Percentiles rank a stretch among this genome's conserved stretches.
These are phyloP conservation scores for Hypoxylon sp. DNA, from an alignment of 2,329 filamentous ascomycete genomes.

Conservation along the genomic window DNA sequence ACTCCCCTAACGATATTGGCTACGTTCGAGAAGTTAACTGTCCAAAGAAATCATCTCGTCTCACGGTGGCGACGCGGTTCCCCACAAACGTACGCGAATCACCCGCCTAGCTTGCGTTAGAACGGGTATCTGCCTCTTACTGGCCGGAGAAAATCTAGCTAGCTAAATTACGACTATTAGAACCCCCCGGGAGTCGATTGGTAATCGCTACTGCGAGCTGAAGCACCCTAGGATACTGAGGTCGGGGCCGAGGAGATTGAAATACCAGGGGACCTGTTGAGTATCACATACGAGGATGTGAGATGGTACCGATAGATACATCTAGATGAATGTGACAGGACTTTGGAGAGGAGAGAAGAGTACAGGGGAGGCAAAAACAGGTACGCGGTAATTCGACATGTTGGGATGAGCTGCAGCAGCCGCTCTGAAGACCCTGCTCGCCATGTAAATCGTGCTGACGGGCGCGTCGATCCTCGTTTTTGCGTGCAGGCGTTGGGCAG, in stretches of 20 bases:
- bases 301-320: conserved; percentile 4
- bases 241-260: conserved; percentile 2
- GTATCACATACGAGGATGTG: conserved; percentile 4
- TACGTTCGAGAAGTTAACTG: neutral
- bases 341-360: neutral
- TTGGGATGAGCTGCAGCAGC: conserved; percentile 23
- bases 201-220: neutral
- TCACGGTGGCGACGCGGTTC: conserved; percentile 7
- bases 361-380: conserved; percentile 11
- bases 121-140: conserved; percentile 5
- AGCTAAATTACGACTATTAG: conserved; percentile 5
- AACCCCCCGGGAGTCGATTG: conserved; percentile 1
- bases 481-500: conserved; percentile 33
- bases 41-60: conserved; percentile 11
- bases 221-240: neutral
- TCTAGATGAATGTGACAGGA: neutral
- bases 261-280: conserved; percentile 2
- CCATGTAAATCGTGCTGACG: conserved; percentile 30
- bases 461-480: conserved; percentile 36
- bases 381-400: conserved; percentile 17
- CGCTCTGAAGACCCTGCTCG: conserved; percentile 31
- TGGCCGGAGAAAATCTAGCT: conserved; percentile 4
- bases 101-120: conserved; percentile 1
- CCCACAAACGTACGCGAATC: conserved; percentile 15
- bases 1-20: conserved; percentile 8